Conservation (phyloP, 2,329 filamentous ascomycete species). For the Tolypocladium endophyticum region DNA sequence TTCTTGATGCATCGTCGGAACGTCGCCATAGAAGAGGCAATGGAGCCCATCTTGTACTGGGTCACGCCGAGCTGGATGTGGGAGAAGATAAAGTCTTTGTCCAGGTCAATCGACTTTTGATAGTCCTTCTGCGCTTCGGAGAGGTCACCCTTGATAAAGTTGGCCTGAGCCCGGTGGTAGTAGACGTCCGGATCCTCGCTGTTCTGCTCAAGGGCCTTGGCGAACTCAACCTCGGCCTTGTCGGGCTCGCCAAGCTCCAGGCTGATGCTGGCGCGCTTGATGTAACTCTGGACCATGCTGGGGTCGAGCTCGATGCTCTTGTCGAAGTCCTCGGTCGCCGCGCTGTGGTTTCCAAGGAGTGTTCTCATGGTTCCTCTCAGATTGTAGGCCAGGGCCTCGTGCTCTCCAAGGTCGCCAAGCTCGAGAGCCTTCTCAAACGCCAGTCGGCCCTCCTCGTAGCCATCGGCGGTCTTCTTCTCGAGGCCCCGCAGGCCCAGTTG, state of each 20-base stretch:
- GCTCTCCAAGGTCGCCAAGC: conserved; percentile 65
- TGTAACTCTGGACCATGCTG: conserved; percentile 86
- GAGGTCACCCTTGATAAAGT: conserved; percentile 95
- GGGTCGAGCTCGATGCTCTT: conserved; percentile 89
- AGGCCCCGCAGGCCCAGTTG: conserved; percentile 74
- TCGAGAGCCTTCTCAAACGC: conserved; percentile 86
- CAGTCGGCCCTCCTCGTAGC: conserved; percentile 77
- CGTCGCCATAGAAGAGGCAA: conserved; percentile 96
- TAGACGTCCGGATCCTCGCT: conserved; percentile 90
- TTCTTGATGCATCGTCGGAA: conserved; percentile 98
- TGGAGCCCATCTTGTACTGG: conserved; percentile 98
- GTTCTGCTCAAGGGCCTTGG: conserved; percentile 74
- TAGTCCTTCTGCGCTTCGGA: conserved; percentile 94
- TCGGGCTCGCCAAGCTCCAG: conserved; percentile 83
- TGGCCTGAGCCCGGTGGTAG: conserved; percentile 96
- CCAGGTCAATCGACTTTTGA: conserved; percentile 96
- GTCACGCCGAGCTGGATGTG: conserved; percentile 99
- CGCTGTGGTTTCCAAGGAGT: conserved; percentile 75
- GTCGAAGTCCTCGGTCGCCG: conserved; percentile 75
- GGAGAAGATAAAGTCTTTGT: conserved; percentile 95
- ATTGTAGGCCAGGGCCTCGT: conserved; percentile 90
- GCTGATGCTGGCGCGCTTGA: conserved; percentile 97
- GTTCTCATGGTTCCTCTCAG: conserved; percentile 95
- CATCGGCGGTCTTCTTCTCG: conserved; percentile 77
- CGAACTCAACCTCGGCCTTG: conserved; percentile 81